A percentile compares a stretch with the other conserved stretches of the same genome.
phyloP scores from a whole-genome alignment of 225 moss, liverwort and hornwort species.

The Rhytidiadelphus loreus region DNA sequence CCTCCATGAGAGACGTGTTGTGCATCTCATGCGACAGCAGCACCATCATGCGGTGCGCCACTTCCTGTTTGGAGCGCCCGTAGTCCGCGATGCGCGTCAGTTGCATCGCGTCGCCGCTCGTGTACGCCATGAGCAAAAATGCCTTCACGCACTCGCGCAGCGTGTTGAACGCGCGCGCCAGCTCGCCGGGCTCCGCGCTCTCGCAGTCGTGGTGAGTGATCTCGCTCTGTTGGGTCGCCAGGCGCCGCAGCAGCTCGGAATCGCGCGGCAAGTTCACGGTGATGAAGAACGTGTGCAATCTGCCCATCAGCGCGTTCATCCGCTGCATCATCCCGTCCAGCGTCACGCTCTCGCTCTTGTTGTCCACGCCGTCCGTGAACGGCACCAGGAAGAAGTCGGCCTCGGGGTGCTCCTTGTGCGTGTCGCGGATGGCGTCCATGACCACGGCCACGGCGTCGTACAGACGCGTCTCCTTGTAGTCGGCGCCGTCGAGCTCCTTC shows the following conservation, averaged over 20 bases:
- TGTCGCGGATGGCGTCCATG: constrained; percentile 10
- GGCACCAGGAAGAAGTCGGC: constrained; percentile 28
- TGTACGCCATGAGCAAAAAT: not conserved
- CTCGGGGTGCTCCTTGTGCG: not conserved
- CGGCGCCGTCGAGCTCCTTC: not conserved
- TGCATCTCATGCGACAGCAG: constrained; percentile 9
- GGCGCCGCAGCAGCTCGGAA: not conserved
- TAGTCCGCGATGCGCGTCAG: constrained; percentile 19
- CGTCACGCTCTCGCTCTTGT: not conserved
- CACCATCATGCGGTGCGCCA: constrained; percentile 14
- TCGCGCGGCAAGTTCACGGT: constrained; percentile 15
- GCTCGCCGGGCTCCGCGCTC: constrained; percentile 15
- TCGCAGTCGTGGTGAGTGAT: constrained; percentile 19
- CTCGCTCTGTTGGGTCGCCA: constrained; percentile 5
- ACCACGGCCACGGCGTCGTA: constrained; percentile 29
- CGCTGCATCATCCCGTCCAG: constrained; percentile 14
- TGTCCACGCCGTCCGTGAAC: constrained; percentile 36
- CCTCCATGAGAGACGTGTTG: constrained; percentile 21
- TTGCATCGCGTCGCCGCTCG: not conserved
- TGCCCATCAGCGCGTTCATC: not conserved
- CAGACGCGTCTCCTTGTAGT: constrained; percentile 9
- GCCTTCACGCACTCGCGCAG: constrained; percentile 30
- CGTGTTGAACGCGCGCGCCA: constrained; percentile 14
- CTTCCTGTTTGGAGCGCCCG: not conserved
- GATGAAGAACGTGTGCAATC: constrained; percentile 36